phyloP scores from a whole-genome alignment of 2,329 filamentous ascomycete species.

The Neocatenulostroma microsporum region DNA sequence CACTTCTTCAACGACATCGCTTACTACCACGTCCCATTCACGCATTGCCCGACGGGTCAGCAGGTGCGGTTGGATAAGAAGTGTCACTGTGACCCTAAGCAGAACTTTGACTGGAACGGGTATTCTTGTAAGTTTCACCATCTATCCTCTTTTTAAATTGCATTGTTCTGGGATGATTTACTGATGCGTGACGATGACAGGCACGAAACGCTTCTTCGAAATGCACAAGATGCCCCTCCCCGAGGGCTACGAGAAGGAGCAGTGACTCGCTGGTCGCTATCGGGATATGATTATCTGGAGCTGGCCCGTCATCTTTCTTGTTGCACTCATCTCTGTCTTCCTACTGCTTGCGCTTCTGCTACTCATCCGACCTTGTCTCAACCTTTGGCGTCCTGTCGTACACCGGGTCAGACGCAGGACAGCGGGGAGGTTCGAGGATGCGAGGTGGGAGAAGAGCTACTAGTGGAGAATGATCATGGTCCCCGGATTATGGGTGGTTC shows the following conservation, averaged over 20 bases:
- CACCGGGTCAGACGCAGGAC: background rate
- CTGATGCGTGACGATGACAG: slow-evolving; percentile 45
- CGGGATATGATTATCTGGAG: slow-evolving; percentile 3
- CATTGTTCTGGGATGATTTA: no score
- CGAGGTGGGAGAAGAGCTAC: slow-evolving; percentile 1
- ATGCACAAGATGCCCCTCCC: slow-evolving; percentile 75
- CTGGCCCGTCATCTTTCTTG: background rate
- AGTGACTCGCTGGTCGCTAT: slow-evolving; percentile 25
- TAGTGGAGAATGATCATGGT: no score
- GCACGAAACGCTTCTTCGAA: slow-evolving; percentile 80
- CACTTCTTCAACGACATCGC: slow-evolving; percentile 99
- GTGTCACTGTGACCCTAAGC: slow-evolving; percentile 88
- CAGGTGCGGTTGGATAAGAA: slow-evolving; percentile 74
- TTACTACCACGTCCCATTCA: slow-evolving; percentile 97
- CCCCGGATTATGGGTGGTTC: no score
- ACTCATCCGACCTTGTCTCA: background rate
- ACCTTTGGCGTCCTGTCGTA: background rate
- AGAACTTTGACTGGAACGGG: slow-evolving; percentile 99
- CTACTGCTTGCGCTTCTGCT: background rate
- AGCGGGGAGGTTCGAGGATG: slow-evolving; percentile 3
- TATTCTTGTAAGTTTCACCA: slow-evolving; percentile 73
- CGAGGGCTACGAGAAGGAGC: slow-evolving; percentile 63
- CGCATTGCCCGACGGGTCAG: slow-evolving; percentile 90
- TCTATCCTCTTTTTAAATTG: background rate
- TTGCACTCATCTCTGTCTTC: no score